Percentiles rank a stretch among this genome's conserved stretches.
These are phyloP conservation scores for Pilobolus umbonatus DNA, from an alignment of 192 early-diverging fungal genomes.

Conservation along the genomic window DNA sequence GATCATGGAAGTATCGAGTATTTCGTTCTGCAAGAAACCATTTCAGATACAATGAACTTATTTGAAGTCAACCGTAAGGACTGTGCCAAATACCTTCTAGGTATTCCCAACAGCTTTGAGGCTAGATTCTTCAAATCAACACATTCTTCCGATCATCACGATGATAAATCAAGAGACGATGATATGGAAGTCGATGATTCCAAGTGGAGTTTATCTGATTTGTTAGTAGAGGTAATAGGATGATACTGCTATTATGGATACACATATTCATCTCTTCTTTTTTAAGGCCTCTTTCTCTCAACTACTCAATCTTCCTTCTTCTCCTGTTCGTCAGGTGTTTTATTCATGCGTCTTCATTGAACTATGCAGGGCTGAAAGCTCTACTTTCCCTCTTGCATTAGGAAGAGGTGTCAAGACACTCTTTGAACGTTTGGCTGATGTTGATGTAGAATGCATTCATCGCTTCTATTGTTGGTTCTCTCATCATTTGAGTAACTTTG, in stretches of 20 bases:
- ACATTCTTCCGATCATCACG: conserved; percentile 24
- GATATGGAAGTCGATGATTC: conserved; percentile 10
- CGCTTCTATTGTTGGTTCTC: conserved; percentile 87
- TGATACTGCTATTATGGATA: background rate
- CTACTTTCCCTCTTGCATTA: conserved; percentile 58
- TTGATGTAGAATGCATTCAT: conserved; percentile 85
- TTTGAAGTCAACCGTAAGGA: conserved; percentile 94
- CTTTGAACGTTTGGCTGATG: conserved; percentile 59
- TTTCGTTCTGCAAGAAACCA: conserved; percentile 77
- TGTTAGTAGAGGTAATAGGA: conserved; percentile 29
- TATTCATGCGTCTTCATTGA: conserved; percentile 71
- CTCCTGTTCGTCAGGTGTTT: conserved; percentile 60
- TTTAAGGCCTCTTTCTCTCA: conserved; percentile 38
- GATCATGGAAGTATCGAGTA: conserved; percentile 43
- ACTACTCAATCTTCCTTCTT: conserved; percentile 46
- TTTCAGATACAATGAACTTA: conserved; percentile 73
- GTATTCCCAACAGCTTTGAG: conserved; percentile 53
- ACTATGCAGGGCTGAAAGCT: conserved; percentile 58
- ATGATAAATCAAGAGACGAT: background rate
- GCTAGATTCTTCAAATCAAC: conserved; percentile 35
- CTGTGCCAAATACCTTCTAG: conserved; percentile 69
- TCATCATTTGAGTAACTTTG: conserved; percentile 91
- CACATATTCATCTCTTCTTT: background rate
- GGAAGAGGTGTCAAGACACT: conserved; percentile 60
- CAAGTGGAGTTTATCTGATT: conserved; percentile 27